Evolutionary conservation across 1,284 basidiomycete genomes (phyloP).

Genomic region (Cryptococcus sp.): DNA sequence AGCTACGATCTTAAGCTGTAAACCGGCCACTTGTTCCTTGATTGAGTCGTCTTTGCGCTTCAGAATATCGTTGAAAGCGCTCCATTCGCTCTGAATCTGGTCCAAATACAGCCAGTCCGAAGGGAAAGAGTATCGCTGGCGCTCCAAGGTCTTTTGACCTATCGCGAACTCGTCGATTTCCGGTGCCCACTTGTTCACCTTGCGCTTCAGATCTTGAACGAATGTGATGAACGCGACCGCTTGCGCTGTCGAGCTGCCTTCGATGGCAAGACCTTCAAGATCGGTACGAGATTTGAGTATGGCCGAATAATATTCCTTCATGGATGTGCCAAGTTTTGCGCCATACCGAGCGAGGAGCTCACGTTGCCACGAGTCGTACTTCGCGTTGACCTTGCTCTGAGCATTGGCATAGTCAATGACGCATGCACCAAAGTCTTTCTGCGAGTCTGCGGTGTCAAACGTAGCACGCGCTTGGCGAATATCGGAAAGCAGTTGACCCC

Average conservation of each 20-base stretch:
- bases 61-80: constrained; percentile 95
- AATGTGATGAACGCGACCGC: constrained; percentile 99
- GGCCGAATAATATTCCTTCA: constrained; percentile 94
- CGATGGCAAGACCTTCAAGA: constrained; percentile 84
- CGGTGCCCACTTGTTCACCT: constrained; percentile 94
- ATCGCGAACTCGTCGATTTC: constrained; percentile 91
- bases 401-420: constrained; percentile 98
- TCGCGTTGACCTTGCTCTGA: constrained; percentile 94
- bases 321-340: constrained; percentile 82
- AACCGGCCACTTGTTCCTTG: constrained; percentile 91
- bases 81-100: constrained; percentile 96
- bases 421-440: constrained; percentile 87
- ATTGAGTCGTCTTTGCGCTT: constrained; percentile 98
- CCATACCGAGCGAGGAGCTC: constrained; percentile 92
- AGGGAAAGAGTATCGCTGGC: constrained; percentile 94
- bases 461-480: constrained; percentile 95
- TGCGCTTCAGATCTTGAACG: constrained; percentile 96
- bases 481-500: constrained; percentile 93
- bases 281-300: constrained; percentile 92
- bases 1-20: constrained; percentile 98
- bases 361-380: constrained; percentile 97
- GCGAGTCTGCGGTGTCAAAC: constrained; percentile 94
- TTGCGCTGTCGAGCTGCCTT: constrained; percentile 74
- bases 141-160: constrained; percentile 94
- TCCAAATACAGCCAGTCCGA: constrained; percentile 98